Conservation (phyloP, 2,329 filamentous ascomycete species). For the Stagonosporopsis rhizophila region DNA sequence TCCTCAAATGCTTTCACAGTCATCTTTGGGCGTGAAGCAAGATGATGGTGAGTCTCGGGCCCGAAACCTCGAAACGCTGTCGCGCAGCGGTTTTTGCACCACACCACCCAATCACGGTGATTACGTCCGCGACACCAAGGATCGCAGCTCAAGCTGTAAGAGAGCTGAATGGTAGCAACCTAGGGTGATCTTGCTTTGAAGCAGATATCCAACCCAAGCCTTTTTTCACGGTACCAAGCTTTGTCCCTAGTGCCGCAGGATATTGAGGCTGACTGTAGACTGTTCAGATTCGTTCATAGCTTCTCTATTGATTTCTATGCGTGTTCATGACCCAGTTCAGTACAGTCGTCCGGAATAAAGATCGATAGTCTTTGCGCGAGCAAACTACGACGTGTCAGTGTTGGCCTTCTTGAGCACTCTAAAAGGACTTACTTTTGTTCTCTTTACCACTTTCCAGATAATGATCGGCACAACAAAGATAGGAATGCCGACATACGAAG, state of each 20-base stretch:
- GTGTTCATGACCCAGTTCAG: neutral
- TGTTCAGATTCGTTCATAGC: neutral
- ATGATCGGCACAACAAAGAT: conserved; percentile 33
- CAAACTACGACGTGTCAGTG: conserved; percentile 20
- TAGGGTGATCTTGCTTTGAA: neutral
- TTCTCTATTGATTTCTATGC: neutral
- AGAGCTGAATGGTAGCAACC: neutral
- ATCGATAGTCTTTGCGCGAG: conserved; percentile 23
- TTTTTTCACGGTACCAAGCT: neutral
- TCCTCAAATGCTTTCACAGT: neutral
- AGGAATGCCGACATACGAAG: conserved; percentile 61
- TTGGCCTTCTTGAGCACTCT: neutral
- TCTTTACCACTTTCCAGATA: conserved; percentile 25
- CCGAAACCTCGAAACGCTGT: neutral
- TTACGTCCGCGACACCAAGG: too few species aligned
- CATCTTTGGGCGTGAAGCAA: neutral
- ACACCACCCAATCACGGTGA: neutral
- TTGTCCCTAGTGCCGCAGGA: neutral
- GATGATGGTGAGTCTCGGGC: conserved; percentile 2
- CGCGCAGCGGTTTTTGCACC: neutral
- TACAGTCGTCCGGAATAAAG: conserved; percentile 22
- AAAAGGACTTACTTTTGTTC: conserved; percentile 17
- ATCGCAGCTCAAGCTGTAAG: neutral
- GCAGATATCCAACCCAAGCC: neutral
- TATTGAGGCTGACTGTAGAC: neutral